Percentiles rank a stretch among this genome's conserved stretches.
Conservation (phyloP, 345 rosid genomes). For the Populus nigra region DNA sequence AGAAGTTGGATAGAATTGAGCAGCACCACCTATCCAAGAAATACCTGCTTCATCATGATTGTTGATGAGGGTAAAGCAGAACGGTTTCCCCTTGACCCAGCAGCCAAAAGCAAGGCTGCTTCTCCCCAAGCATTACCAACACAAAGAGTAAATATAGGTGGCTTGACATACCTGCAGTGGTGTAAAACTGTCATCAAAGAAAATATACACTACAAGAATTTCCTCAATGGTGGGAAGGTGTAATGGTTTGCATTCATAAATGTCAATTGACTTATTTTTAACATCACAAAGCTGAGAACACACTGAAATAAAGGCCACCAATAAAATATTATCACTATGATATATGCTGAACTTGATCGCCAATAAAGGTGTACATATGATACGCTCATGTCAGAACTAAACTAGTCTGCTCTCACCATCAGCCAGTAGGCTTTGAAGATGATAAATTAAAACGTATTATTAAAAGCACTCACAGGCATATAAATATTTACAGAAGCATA, state of each 20-base stretch:
- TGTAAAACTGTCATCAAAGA: slow-evolving; percentile 4
- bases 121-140: slow-evolving; percentile 99
- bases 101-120: slow-evolving; percentile 84
- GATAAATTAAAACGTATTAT: background rate
- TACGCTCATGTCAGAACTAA: background rate
- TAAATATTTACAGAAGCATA: background rate
- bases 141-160: slow-evolving; percentile 93
- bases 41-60: slow-evolving; percentile 69
- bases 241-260: slow-evolving; percentile 2
- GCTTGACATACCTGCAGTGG: slow-evolving; percentile 59
- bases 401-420: background rate
- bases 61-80: slow-evolving; percentile 68
- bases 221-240: background rate
- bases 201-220: background rate
- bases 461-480: background rate
- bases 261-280: slow-evolving; percentile 5
- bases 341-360: background rate
- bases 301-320: background rate
- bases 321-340: background rate
- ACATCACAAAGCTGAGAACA: background rate
- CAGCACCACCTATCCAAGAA: slow-evolving; percentile 12
- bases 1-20: slow-evolving; percentile 1
- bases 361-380: too few relatives aligned
- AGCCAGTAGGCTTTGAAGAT: background rate
- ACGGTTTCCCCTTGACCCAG: slow-evolving; percentile 61